Evolutionary conservation across 345 rosid species (phyloP).

Genomic region (Linum lewisii): DNA sequence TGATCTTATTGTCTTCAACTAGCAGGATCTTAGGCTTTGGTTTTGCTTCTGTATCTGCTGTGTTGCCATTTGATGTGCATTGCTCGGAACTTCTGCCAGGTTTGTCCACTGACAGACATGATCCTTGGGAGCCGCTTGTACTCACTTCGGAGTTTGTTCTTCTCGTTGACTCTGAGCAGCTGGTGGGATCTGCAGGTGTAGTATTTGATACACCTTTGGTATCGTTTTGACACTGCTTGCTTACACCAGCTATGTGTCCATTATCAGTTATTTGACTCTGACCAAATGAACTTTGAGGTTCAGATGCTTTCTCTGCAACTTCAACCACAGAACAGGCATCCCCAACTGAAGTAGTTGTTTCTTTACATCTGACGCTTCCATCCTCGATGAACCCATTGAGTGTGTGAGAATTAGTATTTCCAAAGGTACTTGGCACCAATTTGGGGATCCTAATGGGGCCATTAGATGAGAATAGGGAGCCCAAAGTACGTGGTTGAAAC

Average conservation of each 20-base stretch:
- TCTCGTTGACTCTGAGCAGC: slow-evolving; percentile 28
- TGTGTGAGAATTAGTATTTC: slow-evolving; percentile 28
- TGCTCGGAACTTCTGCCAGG: slow-evolving; percentile 17
- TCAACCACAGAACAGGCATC: slow-evolving; percentile 51
- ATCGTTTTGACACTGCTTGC: slow-evolving; percentile 13
- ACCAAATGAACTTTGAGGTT: slow-evolving; percentile 33
- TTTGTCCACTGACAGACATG: slow-evolving; percentile 32
- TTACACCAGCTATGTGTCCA: slow-evolving; percentile 17
- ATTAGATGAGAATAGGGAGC: slow-evolving; percentile 48
- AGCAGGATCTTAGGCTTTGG: slow-evolving; percentile 76
- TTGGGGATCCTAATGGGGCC: slow-evolving; percentile 39
- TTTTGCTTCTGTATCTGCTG: slow-evolving; percentile 21
- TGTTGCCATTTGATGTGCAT: slow-evolving; percentile 12
- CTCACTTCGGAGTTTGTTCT: slow-evolving; percentile 20
- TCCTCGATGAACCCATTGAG: slow-evolving; percentile 29
- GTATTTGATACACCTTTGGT: slow-evolving; percentile 10
- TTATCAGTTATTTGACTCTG: slow-evolving; percentile 27
- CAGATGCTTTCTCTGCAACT: slow-evolving; percentile 32
- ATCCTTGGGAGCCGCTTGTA: slow-evolving; percentile 23
- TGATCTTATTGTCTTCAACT: slow-evolving; percentile 93
- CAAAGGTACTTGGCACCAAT: slow-evolving; percentile 22
- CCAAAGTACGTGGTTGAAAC: slow-evolving; percentile 61
- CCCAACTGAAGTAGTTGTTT: slow-evolving; percentile 26
- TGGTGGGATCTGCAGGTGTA: slow-evolving; percentile 13
- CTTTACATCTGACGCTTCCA: slow-evolving; percentile 32